Evolutionary conservation across 31 red algal genomes (phyloP).

Genomic region (Pterothamnion heteromorphum): DNA sequence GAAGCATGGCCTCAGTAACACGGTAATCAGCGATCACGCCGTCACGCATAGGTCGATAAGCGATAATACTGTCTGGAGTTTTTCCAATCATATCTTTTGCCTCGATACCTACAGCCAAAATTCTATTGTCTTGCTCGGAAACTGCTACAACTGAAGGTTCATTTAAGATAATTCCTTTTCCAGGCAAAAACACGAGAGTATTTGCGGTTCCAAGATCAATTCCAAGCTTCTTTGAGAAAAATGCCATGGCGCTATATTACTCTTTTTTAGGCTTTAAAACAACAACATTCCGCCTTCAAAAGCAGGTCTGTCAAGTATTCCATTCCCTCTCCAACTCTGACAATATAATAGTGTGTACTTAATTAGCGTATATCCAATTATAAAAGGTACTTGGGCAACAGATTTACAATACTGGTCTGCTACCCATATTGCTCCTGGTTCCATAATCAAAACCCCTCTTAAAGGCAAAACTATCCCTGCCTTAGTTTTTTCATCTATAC

Average conservation of each 20-base stretch:
- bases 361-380: too few species aligned
- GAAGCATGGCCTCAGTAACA: constrained; percentile 41
- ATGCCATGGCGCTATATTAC: not conserved
- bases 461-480: too few species aligned
- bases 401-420: too few species aligned
- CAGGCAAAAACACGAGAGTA: constrained; percentile 21
- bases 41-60: constrained; percentile 29
- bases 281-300: too few species aligned
- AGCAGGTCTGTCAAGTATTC: too few species aligned
- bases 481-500: too few species aligned
- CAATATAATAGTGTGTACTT: too few species aligned
- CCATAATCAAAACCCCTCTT: too few species aligned
- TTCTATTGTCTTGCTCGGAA: constrained; percentile 7
- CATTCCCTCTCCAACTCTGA: too few species aligned
- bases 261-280: too few species aligned
- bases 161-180: constrained; percentile 30
- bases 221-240: not conserved
- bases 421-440: too few species aligned
- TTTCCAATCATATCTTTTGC: constrained; percentile 37
- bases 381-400: too few species aligned
- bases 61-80: constrained; percentile 38
- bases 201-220: constrained; percentile 54
- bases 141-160: constrained; percentile 43
- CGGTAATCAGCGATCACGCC: constrained; percentile 46
- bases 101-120: constrained; percentile 29